A percentile compares a stretch with the other conserved stretches of the same genome.
Evolutionary conservation across 306 rosid species (phyloP).

Genomic region (Fragaria vesca): DNA sequence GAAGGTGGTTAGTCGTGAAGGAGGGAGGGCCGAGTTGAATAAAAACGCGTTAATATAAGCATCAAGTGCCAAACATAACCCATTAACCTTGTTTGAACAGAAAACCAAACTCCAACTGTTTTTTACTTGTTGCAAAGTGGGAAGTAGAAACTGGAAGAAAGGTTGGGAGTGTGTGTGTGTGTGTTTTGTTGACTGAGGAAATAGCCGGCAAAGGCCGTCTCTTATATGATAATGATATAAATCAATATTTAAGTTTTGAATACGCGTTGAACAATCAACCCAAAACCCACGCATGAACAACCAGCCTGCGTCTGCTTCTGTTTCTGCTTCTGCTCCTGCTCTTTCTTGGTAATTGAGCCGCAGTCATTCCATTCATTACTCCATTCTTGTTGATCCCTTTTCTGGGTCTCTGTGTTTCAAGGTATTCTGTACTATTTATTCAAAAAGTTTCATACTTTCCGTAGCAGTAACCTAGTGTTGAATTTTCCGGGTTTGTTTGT

Average conservation of each 20-base stretch:
- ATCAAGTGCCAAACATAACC: neutral
- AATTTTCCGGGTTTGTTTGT: conserved; percentile 10
- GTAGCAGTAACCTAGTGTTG: neutral
- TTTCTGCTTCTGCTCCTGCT: conserved; percentile 15
- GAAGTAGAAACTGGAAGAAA: neutral
- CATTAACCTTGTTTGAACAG: neutral
- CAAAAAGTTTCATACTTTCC: conserved; percentile 12
- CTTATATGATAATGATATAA: neutral
- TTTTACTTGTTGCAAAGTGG: neutral
- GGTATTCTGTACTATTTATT: neutral
- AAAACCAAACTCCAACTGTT: conserved; percentile 11
- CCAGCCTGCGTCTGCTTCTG: conserved; percentile 4
- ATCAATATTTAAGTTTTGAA: conserved; percentile 29
- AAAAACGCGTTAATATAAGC: neutral
- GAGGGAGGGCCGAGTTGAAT: neutral
- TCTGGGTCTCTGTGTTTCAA: conserved; percentile 13
- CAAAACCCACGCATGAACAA: conserved; percentile 8
- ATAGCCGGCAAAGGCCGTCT: conserved; percentile 76
- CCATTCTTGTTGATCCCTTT: conserved; percentile 20
- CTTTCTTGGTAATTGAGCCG: conserved; percentile 34
- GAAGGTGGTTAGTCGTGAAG: neutral
- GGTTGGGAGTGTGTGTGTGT: neutral
- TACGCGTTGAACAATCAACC: conserved; percentile 70
- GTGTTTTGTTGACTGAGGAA: conserved; percentile 58
- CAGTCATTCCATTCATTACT: neutral